Evolutionary conservation across 371 early-diverging fungal genomes (phyloP).

Genomic region (Paramicrosporidium saccamoebae): DNA sequence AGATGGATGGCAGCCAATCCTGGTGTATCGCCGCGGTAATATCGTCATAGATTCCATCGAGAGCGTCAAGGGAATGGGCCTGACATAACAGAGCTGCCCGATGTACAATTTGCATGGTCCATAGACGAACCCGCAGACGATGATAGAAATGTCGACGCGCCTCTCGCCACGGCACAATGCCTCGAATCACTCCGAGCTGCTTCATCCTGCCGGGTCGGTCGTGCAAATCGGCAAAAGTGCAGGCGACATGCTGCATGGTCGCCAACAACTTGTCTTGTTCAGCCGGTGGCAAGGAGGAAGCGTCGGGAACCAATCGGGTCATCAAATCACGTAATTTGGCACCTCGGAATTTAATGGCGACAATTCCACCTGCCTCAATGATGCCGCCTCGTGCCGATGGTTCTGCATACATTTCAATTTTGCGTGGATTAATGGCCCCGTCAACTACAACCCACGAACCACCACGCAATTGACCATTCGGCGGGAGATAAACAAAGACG

Average conservation of each 20-base stretch:
- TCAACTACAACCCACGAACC: constrained; percentile 98
- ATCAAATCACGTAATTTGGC: constrained; percentile 59
- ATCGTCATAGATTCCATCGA: too few relatives aligned
- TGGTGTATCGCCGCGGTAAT: too few relatives aligned
- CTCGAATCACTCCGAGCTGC: constrained; percentile 59
- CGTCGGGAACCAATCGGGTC: constrained; percentile 24
- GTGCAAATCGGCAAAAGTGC: constrained; percentile 87
- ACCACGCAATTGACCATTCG: constrained; percentile 85
- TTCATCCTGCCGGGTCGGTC: constrained; percentile 86
- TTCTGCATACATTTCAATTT: constrained; percentile 96
- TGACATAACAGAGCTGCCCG: too few relatives aligned
- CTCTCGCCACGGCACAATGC: constrained; percentile 37
- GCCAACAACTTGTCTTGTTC: constrained; percentile 47
- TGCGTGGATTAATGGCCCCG: constrained; percentile 77
- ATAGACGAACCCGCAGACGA: constrained; percentile 53
- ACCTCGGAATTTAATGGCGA: constrained; percentile 93
- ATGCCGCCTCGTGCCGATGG: constrained; percentile 68
- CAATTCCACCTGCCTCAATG: constrained; percentile 88
- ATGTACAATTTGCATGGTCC: too few relatives aligned
- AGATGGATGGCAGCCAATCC: too few relatives aligned
- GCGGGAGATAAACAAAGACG: constrained; percentile 83
- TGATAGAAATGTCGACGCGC: constrained; percentile 71
- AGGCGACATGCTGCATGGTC: constrained; percentile 65
- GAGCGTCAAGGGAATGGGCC: too few relatives aligned
- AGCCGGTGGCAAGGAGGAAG: constrained; percentile 10